Conservation (phyloP, 2,329 filamentous ascomycete species). For the Aspergillus viridinutans region DNA sequence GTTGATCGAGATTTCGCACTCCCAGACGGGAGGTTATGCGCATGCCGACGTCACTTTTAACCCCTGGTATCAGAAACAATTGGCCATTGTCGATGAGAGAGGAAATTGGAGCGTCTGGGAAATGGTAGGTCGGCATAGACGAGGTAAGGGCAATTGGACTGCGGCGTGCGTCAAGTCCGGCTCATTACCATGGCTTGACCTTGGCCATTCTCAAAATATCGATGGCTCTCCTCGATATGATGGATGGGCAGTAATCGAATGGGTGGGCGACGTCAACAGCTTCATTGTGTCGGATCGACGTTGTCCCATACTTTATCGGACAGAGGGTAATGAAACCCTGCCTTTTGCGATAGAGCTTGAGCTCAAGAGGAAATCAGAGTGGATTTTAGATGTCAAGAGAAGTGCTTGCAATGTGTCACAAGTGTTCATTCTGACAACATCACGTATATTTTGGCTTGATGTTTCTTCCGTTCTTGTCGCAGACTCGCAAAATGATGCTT, state of each 20-base stretch:
- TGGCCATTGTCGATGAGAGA: slow-evolving; percentile 52
- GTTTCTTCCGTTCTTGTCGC: slow-evolving; percentile 29
- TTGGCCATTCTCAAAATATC: slow-evolving; percentile 8
- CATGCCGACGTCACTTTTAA: slow-evolving; percentile 58
- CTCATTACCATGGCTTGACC: slow-evolving; percentile 24
- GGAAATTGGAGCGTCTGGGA: slow-evolving; percentile 54
- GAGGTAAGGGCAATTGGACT: slow-evolving; percentile 25
- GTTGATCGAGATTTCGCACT: slow-evolving; percentile 41
- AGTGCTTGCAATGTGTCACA: slow-evolving; percentile 40
- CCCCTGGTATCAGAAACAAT: slow-evolving; percentile 54
- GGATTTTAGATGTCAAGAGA: slow-evolving; percentile 52
- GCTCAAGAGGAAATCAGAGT: slow-evolving; percentile 38
- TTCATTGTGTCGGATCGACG: slow-evolving; percentile 52
- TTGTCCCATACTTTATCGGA: slow-evolving; percentile 34
- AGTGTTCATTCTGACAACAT: slow-evolving; percentile 53
- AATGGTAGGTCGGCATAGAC: slow-evolving; percentile 31
- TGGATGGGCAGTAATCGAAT: slow-evolving; percentile 43
- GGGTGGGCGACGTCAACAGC: slow-evolving; percentile 34
- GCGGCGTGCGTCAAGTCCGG: slow-evolving; percentile 27
- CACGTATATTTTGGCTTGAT: slow-evolving; percentile 45
- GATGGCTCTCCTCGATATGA: slow-evolving; percentile 28
- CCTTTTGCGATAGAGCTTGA: slow-evolving; percentile 34
- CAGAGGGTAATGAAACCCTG: slow-evolving; percentile 20
- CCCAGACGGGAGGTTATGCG: slow-evolving; percentile 42
- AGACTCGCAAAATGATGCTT: slow-evolving; percentile 14